Evolutionary conservation across 1,284 basidiomycete species (phyloP), one percentile per base, ranked within the genome.

Genomic region (Gymnopus androsaceus): DNA sequence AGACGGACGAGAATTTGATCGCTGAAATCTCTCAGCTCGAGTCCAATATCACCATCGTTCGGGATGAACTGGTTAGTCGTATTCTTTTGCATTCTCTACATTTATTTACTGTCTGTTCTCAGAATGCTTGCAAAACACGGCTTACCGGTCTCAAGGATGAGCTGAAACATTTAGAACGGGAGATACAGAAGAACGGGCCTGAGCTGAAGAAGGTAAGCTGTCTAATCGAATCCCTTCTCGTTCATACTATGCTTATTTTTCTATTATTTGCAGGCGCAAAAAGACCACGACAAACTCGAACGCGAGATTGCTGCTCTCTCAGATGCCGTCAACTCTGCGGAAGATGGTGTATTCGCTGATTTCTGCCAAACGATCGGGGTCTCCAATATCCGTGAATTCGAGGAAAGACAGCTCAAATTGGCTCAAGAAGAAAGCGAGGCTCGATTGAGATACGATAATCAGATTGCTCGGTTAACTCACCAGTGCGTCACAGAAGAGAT

Each of bases 371-470:
- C 84, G 55, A 95, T 99, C 63, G 83, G 87, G 4, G 89, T 98
- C 8, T 70, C 74, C 31, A 87, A 90, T 72, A 95, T 99, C 60
- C 87, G 96, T 41, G 94, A 97, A 61, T 99, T 98, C 69, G 96
- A 99, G 72, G 90, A 94, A 67, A 84, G 91, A 17, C 95, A 98
- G 67, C 79, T 98, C 30, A 92, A 89, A 68, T 81, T 92, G 21
- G 92, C 92, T 1, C 86, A 94, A 67, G 88, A 92, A 63, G 94
- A 95, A 70, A 91, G 83, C 66, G 92, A 92, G 63, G 92, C 92
- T 2, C 78, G 92, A 55, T 75, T 95, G 61, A 82, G 89, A 52
- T 97, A 87, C 66, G 88, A 95, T 59, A 90, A 88, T 11, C 94
- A 98, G 69, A 89, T 95, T 55, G 89, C 92, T 2, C 83, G 95